These are phyloP conservation scores for Pythium phragmiticola DNA, from an alignment of 352 stramenopile genomes.

Conservation along the genomic window DNA sequence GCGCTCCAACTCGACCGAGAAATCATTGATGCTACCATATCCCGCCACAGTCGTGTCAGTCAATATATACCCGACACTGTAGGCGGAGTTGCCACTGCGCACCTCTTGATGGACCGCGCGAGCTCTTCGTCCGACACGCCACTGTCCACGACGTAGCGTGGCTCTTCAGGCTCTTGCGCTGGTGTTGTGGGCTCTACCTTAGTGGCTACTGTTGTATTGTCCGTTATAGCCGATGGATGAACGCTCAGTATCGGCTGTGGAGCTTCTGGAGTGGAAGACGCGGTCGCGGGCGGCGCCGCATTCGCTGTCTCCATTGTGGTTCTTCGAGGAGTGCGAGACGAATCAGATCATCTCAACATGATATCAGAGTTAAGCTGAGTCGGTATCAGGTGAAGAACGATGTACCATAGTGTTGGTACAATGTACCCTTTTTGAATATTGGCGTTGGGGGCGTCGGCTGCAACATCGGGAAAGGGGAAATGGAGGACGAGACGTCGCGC, in stretches of 20 bases:
- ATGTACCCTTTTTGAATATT: constrained; percentile 32
- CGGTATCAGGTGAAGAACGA: background rate
- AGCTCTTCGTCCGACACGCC: constrained; percentile 27
- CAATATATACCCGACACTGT: background rate
- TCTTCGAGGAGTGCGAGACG: background rate
- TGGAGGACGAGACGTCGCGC: constrained; percentile 13
- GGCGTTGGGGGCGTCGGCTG: background rate
- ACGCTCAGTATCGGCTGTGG: background rate
- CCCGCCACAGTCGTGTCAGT: background rate
- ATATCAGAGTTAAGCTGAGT: background rate
- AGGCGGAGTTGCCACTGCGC: background rate
- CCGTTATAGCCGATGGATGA: background rate
- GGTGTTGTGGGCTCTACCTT: constrained; percentile 8
- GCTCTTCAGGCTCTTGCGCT: background rate
- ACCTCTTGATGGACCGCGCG: constrained; percentile 30
- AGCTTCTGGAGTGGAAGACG: background rate
- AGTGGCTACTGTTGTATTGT: background rate
- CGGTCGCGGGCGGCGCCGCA: background rate
- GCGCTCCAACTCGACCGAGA: constrained; percentile 36
- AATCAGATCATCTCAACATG: background rate
- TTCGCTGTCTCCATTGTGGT: background rate
- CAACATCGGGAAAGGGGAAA: constrained; percentile 1
- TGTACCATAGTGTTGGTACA: constrained; percentile 19
- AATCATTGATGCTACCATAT: constrained; percentile 33
- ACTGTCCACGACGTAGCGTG: constrained; percentile 14